Conservation (phyloP, 768 basidiomycete species). For the Leccinum boreale region DNA sequence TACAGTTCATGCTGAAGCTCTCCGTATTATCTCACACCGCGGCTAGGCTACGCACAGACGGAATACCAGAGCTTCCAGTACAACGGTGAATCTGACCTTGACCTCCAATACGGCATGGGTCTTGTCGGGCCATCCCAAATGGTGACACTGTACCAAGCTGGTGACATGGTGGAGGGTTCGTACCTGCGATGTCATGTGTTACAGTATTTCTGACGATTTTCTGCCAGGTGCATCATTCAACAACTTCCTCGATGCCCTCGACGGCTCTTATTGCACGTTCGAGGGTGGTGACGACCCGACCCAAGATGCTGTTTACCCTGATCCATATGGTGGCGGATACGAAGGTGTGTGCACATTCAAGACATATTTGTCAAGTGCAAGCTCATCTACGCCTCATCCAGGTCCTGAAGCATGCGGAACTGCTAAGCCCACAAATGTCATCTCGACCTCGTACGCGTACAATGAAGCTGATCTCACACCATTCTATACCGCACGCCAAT, state of each 20-base stretch:
- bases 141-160: conserved; percentile 31
- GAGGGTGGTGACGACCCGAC: conserved; percentile 34
- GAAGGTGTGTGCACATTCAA: conserved; percentile 7
- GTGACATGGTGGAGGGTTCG: conserved; percentile 28
- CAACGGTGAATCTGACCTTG: conserved; percentile 33
- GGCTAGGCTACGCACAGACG: too few species aligned
- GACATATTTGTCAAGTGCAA: not conserved
- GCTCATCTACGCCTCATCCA: not conserved
- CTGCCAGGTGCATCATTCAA: conserved; percentile 24
- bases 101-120: conserved; percentile 31
- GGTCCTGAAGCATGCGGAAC: conserved; percentile 38
- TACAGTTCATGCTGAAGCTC: not conserved
- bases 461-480: conserved; percentile 35
- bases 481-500: conserved; percentile 39
- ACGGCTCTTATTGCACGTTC: conserved; percentile 32
- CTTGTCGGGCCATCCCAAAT: conserved; percentile 22
- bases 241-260: conserved; percentile 36
- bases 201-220: not conserved
- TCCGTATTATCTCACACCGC: conserved; percentile 3
- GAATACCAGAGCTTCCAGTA: conserved; percentile 9
- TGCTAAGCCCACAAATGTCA: conserved; percentile 32
- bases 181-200: not conserved
- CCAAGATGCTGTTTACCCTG: conserved; percentile 26
- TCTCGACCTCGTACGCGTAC: conserved; percentile 40
- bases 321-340: conserved; percentile 21